Base-by-base conservation (phyloP, 2,329 filamentous ascomycete species). In the Pseudopyricularia cyperi region DNA sequence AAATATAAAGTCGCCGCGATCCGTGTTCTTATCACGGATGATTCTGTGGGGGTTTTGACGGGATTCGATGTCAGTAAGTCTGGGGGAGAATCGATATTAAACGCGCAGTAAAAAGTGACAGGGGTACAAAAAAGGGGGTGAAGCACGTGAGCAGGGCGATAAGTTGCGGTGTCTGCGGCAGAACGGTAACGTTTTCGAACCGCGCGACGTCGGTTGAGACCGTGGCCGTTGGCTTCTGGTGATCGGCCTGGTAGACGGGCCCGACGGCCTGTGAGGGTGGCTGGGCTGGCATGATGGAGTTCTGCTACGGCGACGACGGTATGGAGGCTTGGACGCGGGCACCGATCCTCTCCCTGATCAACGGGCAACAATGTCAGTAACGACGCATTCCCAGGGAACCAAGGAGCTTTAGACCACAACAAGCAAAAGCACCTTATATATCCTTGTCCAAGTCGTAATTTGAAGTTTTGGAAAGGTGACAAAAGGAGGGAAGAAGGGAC, bases 1-100 rank as follows among this genome's bases (percentile, higher is more conserved):
- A 72, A 98, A 98, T 65, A 98, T 96, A 67, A 98, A 98, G 68
- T 98, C 93, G 56, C 89, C 93, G 54, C 93, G 86, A 53, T 85
- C 81, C 6, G 93, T 98, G 59, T 85, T 79, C 67, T 87, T 87
- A 68, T 95, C 89, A 60, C 93, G 85, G 65, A 98, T 97, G 79
- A 96, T 96, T 56, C 91, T 97, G 62, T 57, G 53, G 50, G 56
- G n/a, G 55, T 55, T 30, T 44, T 44, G 14, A 42, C 11, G 22
- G 11, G 32, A 22, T 42, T 42, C 37, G 24, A 44, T 24, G 39
- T 44, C 22, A 44, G 39, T 6, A 17, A 26, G 19, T 14, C 3
- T 30, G 28, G 28, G 9, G 28, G 9, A 30, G 28, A 28, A 44
- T n/a, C n/a, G n/a, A n/a, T n/a, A n/a, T n/a, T n/a, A n/a, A 19